Evolutionary conservation across 2,329 filamentous ascomycete species (phyloP), one percentile per base, ranked within the genome.

Genomic region (Metarhizium guizhouense): DNA sequence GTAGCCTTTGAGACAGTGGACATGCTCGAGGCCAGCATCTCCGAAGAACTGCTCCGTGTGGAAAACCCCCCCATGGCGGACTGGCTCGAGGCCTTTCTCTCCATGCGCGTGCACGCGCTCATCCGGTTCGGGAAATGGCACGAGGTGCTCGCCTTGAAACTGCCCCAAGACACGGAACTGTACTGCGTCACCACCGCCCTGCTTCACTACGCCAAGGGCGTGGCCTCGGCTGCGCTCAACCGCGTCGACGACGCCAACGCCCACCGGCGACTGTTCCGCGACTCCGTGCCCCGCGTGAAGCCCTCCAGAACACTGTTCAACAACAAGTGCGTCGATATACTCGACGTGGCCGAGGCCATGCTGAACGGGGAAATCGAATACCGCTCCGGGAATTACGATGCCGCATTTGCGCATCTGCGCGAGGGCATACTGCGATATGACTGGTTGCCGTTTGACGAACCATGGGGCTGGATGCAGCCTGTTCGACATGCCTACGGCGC

Each of bases 391-490:
- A 78, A 85, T 52, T 77, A 79, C 54, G 76, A 82, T 0, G 51
- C 65, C 0, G 87, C 86, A 0, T 90, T 88, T 63, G 63, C 70
- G 3, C 75, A 81, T 53, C 72, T 91, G 3, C 76, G 78, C 1
- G 72, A 72, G 11, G 78, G 85, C 0, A 81, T 88, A 25, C 64
- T 70, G 1, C 74, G 80, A 2, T 84, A 88, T 59, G 85, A 88
- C 62, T 69, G 67, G 0, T 74, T 90, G 32, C 82, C 82, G 0
- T 90, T 88, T 58, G 84, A 86, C 51, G 87, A 91, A 65, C 87
- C 87, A 0, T 90, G 86, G 86, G 85, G 84, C 0, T 90, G 87
- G 86, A 89, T 90, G 86, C 84, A 88, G 64, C 87, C 87, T 0
- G 80, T 82, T 0, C 75, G 86, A 3, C 87, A 90, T 66, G 86